Percentiles rank a stretch among this genome's conserved stretches.
Conservation (phyloP, 108 stramenopile genomes). For the Aurantiochytrium sp. region DNA sequence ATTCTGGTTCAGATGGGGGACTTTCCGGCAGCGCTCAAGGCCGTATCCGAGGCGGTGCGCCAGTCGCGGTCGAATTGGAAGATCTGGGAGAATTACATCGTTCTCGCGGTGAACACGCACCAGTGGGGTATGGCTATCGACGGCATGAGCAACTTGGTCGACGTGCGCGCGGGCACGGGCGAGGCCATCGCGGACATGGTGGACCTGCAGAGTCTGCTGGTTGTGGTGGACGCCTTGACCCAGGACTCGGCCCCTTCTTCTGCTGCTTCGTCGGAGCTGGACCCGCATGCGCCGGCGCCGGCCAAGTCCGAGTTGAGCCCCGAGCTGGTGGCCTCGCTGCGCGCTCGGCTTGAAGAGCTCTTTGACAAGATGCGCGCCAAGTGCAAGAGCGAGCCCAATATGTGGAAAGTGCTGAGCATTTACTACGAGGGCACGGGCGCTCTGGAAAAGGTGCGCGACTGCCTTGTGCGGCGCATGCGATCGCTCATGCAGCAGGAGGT, state of each 20-base stretch:
- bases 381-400: background rate
- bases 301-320: background rate
- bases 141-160: conserved; percentile 10
- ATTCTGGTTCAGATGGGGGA: conserved; percentile 62
- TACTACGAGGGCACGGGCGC: background rate
- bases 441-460: background rate
- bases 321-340: background rate
- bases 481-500: conserved; percentile 14
- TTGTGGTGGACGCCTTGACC: background rate
- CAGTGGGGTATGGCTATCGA: background rate
- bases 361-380: conserved; percentile 20
- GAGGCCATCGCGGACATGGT: background rate
- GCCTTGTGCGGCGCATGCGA: background rate
- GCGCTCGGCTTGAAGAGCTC: background rate
- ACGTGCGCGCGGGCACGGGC: background rate
- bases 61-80: conserved; percentile 20
- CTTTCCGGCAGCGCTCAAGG: conserved; percentile 29
- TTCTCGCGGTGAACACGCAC: background rate
- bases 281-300: background rate
- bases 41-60: conserved; percentile 32
- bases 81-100: conserved; percentile 36
- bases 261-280: background rate
- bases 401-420: conserved; percentile 6
- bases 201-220: background rate
- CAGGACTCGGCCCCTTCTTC: too few species aligned